phyloP scores from a whole-genome alignment of 495 filamentous ascomycete genomes.

The Delitschia confertaspora region DNA sequence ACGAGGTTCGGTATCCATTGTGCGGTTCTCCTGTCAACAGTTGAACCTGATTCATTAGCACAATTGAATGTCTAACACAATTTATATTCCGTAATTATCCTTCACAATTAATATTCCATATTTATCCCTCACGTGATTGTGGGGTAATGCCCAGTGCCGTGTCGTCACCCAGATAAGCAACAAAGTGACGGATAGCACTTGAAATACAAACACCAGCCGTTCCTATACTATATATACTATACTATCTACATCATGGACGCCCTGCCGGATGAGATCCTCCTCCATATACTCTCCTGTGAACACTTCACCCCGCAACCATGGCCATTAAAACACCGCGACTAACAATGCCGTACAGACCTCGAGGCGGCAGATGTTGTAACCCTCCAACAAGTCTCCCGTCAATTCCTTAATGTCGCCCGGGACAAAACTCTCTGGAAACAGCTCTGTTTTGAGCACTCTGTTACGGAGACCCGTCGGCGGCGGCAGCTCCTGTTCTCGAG shows the following conservation, averaged over 20 bases:
- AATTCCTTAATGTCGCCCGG: conserved; percentile 57
- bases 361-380: conserved; percentile 56
- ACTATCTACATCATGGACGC: conserved; percentile 49
- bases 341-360: conserved; percentile 47
- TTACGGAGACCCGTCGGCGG: conserved; percentile 43
- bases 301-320: conserved; percentile 15
- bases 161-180: too few relatives aligned
- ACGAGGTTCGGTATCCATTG: too few relatives aligned
- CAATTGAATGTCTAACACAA: too few relatives aligned
- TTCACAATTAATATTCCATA: too few relatives aligned
- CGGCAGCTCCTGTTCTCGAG: conserved; percentile 38
- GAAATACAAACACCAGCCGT: too few relatives aligned
- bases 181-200: too few relatives aligned
- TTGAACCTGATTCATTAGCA: too few relatives aligned
- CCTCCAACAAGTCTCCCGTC: conserved; percentile 62
- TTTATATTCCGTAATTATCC: too few relatives aligned
- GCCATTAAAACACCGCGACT: conserved; percentile 4
- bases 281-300: conserved; percentile 68
- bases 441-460: conserved; percentile 63
- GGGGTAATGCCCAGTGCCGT: too few relatives aligned
- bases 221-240: too few relatives aligned
- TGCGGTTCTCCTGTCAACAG: too few relatives aligned
- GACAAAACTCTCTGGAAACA: conserved; percentile 70
- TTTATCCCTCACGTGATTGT: too few relatives aligned
- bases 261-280: conserved; percentile 68